Base-by-base conservation (phyloP, 306 rosid species). In the Prunus dulcis region DNA sequence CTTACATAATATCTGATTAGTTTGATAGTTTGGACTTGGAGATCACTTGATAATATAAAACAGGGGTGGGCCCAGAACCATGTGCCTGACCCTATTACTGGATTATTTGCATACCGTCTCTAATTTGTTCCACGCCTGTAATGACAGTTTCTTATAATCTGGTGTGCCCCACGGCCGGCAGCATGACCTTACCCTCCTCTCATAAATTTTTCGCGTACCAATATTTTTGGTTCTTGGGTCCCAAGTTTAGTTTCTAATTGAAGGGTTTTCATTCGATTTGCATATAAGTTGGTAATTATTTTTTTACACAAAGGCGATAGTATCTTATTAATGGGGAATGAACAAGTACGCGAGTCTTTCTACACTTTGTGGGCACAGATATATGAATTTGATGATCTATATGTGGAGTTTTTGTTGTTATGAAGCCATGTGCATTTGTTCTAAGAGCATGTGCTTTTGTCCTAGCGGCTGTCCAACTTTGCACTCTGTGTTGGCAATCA, bases 391-490 rank as follows among this genome's bases (percentile, higher is more conserved):
- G 65, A 53, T 78, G 70, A 43, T 75, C 69, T 46, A 60, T 63
- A 57, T 12, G 64, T 47, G 51, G 28, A n/a, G 68, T 60, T 71
- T 71, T 78, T 75, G 84, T 74, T 79, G 83, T 67, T 27, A 76
- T 71, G 45, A 65, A 70, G 64, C 97, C 97, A 89, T 84, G 91
- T 88, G 97, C 81, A 30, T 49, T 77, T 88, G 89, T 76, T 85
- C 76, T 23, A 57, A 68, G 69, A 77, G 78, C 97, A 89, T 85
- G 90, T 89, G 93, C 83, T 43, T 73, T 76, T 86, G 86, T 84
- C 81, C 80, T 74, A 32, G 55, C 81, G 74, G 77, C 74, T 69
- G 75, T 81, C 80, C 66, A 9, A 68, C 78, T 64, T 75, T 64
- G 83, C 82, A 78, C 80, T 76, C 67, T 76, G 64, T 86, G 85